These are phyloP conservation scores for Pseudofabraea citricarpa DNA, from an alignment of 2,329 filamentous ascomycete species.

Conservation along the genomic window DNA sequence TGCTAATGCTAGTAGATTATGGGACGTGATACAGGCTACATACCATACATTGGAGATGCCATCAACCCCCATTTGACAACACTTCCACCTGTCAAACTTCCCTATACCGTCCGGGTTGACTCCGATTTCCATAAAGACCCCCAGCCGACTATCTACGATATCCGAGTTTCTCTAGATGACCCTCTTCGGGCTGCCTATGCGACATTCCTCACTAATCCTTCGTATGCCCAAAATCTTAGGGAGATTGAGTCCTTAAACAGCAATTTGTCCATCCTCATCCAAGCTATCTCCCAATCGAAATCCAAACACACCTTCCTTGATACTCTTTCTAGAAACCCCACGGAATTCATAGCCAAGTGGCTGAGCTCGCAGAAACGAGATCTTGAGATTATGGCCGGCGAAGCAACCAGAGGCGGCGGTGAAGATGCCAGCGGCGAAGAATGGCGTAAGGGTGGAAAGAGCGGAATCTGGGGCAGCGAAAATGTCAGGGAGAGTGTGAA, in stretches of 20 bases:
- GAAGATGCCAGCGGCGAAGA: slow-evolving; percentile 55
- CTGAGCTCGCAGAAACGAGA: slow-evolving; percentile 87
- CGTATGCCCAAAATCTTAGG: slow-evolving; percentile 67
- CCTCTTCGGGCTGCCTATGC: slow-evolving; percentile 66
- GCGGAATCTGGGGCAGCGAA: slow-evolving; percentile 59
- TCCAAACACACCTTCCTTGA: slow-evolving; percentile 87
- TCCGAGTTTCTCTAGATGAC: slow-evolving; percentile 80
- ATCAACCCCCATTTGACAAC: slow-evolving; percentile 74
- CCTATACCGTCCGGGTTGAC: slow-evolving; percentile 93
- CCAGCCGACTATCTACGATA: slow-evolving; percentile 80
- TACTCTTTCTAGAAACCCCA: slow-evolving; percentile 73
- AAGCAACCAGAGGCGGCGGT: slow-evolving; percentile 58
- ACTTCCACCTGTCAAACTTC: slow-evolving; percentile 75
- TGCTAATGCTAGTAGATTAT: slow-evolving; percentile 53
- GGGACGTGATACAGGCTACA: slow-evolving; percentile 69
- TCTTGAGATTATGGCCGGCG: slow-evolving; percentile 81
- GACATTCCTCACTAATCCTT: slow-evolving; percentile 62
- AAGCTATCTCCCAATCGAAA: slow-evolving; percentile 78
- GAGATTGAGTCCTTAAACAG: slow-evolving; percentile 77
- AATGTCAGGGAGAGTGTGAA: slow-evolving; percentile 61
- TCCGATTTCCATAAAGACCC: slow-evolving; percentile 72
- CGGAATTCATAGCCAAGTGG: slow-evolving; percentile 82
- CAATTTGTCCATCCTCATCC: slow-evolving; percentile 75
- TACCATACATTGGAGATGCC: slow-evolving; percentile 79
- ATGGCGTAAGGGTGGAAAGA: slow-evolving; percentile 60